Percentiles rank a stretch among this genome's conserved stretches.
Conservation (phyloP, 2,329 filamentous ascomycete species). For the Monosporascus sp. region DNA sequence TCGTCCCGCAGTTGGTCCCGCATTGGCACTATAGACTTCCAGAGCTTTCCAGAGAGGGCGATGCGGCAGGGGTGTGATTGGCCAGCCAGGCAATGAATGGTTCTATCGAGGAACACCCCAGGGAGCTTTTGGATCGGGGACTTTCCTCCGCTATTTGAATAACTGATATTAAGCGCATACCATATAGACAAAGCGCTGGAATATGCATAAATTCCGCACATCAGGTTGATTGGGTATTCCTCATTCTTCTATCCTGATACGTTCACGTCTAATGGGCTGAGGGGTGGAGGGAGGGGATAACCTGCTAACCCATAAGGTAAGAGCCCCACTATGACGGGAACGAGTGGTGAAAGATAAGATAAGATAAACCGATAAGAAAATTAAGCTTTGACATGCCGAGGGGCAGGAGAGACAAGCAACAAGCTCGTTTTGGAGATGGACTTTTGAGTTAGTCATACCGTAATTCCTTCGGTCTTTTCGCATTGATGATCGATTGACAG, state of each 20-base stretch:
- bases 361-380: background rate
- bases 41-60: constrained; percentile 14
- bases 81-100: too few relatives aligned
- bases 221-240: too few relatives aligned
- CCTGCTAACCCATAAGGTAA: too few relatives aligned
- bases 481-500: background rate
- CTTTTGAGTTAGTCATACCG: background rate
- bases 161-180: background rate
- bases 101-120: background rate
- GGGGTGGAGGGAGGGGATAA: too few relatives aligned
- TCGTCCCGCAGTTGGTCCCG: background rate
- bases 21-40: constrained; percentile 14
- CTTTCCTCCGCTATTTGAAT: background rate
- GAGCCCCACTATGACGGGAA: too few relatives aligned
- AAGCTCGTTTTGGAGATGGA: constrained; percentile 1
- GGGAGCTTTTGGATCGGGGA: background rate
- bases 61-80: background rate
- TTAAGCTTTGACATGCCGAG: background rate
- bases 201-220: background rate
- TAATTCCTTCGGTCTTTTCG: background rate
- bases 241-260: too few relatives aligned
- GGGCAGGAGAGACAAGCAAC: constrained; percentile 4
- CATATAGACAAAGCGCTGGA: background rate
- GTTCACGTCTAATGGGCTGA: too few relatives aligned
- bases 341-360: background rate